Evolutionary conservation across 2,329 filamentous ascomycete species (phyloP), one percentile per base, ranked within the genome.

Genomic region (Cladobotryum protrusum): DNA sequence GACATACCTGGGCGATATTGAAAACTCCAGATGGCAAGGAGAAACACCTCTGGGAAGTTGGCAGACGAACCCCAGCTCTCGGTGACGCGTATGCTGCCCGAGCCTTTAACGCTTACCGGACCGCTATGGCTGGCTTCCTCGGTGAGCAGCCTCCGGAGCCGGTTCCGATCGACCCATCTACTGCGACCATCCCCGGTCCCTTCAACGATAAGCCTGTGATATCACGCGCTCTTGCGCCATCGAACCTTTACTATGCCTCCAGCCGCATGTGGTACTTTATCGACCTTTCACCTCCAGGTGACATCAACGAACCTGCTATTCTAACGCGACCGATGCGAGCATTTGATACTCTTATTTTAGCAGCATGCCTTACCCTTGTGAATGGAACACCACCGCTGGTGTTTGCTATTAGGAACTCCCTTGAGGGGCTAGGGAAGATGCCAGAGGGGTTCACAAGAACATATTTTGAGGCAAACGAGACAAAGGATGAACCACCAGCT

Each of bases 231-330:
- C 35, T 56, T 41, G 15, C 54, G 11, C 54, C 54, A 24, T 50
- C 52, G 4, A 56, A 56, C 39, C 43, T 56, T 35, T 56, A 54
- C 45, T 47, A 51, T 12, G 54, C 54, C 14, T 50, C 52, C 18
- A 45, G 40, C 17, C 45, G 54, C n/a, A 56, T 56, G 54, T 56
- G 54, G 54, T 56, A 56, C 35, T 54, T 56, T 43, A 49, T 56
- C n/a, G 54, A 56, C 47, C 47, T 56, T 36, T 36, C 48, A 15
- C 46, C 46, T 12, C 47, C 48, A 13, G 48, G 39, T 0, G 42
- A 43, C 5, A 2, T 49, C 9, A 19, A 29, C 32, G 24, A 37
- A 34, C 47, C 39, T 13, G 36, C 47, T 9, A 43, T 52, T 29
- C 32, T 56, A 40, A 54, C 54, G 32, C 42, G 54, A 36, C 54